Evolutionary conservation across 139 green algal species (phyloP).

Genomic region (Edaphochlamys debaryana): DNA sequence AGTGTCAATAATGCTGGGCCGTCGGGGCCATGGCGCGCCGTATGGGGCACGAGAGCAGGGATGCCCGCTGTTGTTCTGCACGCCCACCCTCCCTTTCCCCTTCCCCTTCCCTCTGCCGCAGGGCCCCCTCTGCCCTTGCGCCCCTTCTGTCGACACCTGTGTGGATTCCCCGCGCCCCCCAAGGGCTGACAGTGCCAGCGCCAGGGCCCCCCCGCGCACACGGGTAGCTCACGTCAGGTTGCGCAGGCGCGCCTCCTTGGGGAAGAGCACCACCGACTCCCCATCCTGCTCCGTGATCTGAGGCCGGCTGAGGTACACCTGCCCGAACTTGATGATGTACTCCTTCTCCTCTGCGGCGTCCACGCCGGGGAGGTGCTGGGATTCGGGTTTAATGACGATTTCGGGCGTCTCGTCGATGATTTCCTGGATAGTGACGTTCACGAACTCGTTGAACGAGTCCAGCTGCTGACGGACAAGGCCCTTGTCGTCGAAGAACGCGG

Average conservation of each 20-base stretch:
- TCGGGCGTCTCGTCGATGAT: conserved; percentile 71
- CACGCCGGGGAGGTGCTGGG: conserved; percentile 81
- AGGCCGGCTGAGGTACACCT: conserved; percentile 96
- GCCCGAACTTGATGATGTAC: conserved; percentile 87
- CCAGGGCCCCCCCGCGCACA: too few relatives aligned
- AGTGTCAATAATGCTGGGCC: too few relatives aligned
- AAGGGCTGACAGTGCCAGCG: too few relatives aligned
- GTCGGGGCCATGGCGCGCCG: too few relatives aligned
- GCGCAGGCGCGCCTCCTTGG: conserved; percentile 93
- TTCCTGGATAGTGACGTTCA: conserved; percentile 89
- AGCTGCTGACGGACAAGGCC: conserved; percentile 98
- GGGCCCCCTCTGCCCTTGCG: too few relatives aligned
- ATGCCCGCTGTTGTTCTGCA: too few relatives aligned
- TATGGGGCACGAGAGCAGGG: too few relatives aligned
- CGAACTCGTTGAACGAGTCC: conserved; percentile 99
- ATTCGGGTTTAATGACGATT: conserved; percentile 79
- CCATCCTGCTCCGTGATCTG: conserved; percentile 94
- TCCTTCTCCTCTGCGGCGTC: conserved; percentile 58
- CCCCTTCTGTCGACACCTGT: too few relatives aligned
- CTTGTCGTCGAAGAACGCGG: conserved; percentile 95
- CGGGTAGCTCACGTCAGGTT: conserved; percentile 88
- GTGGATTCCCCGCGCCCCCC: too few relatives aligned
- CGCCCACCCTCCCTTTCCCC: too few relatives aligned
- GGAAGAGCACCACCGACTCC: conserved; percentile 91
- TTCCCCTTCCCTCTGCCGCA: too few relatives aligned